phyloP scores from a whole-genome alignment of 768 basidiomycete genomes.

The Phanerodontia chrysosporium region DNA sequence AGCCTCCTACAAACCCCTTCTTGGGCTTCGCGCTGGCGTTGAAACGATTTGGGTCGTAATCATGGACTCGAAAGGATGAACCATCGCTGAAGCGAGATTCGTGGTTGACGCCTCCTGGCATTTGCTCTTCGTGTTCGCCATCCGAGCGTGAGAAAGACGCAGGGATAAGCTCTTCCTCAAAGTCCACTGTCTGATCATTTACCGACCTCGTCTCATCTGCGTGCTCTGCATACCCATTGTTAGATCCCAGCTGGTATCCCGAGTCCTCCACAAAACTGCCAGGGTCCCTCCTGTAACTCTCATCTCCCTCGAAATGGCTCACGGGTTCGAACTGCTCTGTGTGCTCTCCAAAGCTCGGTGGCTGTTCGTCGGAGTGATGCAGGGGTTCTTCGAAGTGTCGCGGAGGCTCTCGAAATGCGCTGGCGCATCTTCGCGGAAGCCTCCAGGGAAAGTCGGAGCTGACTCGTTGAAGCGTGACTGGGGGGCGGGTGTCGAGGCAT shows the following conservation, averaged over 20 bases:
- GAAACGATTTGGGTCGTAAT: background rate
- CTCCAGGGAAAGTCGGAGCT: background rate
- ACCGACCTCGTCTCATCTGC: background rate
- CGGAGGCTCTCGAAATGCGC: background rate
- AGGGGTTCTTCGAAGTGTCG: background rate
- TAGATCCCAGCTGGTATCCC: background rate
- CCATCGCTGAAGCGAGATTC: background rate
- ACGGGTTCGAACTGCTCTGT: background rate
- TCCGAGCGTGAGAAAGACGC: background rate
- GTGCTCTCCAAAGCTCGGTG: background rate
- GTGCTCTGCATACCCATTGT: background rate
- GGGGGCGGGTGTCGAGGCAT: conserved; percentile 10
- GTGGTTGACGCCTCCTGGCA: background rate
- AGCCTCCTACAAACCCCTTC: conserved; percentile 23
- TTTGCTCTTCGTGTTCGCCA: background rate
- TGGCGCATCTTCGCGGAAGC: background rate
- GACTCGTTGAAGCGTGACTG: background rate
- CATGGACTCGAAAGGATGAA: background rate
- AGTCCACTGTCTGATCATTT: background rate
- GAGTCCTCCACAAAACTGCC: background rate
- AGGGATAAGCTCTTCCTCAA: background rate
- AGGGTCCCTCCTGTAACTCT: background rate
- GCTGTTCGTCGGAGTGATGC: background rate
- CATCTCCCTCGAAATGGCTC: background rate
- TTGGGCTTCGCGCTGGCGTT: background rate